These are phyloP conservation scores for Globisporangium takayamanum DNA, from an alignment of 352 stramenopile genomes.

Conservation along the genomic window DNA sequence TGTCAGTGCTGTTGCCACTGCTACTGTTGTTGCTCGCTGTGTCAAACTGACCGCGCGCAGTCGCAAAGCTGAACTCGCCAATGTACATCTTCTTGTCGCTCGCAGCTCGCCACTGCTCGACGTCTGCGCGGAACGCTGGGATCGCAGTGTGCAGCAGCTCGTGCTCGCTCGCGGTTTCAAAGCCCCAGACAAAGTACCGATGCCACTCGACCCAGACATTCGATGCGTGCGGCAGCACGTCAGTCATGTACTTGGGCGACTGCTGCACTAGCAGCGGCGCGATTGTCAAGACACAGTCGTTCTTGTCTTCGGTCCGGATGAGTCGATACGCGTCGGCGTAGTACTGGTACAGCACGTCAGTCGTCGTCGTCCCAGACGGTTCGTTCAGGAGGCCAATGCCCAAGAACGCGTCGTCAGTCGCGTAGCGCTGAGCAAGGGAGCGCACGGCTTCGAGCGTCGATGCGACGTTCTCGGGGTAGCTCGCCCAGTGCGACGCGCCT, in stretches of 20 bases:
- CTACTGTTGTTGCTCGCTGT: too few species aligned
- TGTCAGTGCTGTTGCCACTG: too few species aligned
- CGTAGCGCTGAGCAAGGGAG: slow-evolving; percentile 62
- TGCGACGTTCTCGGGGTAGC: slow-evolving; percentile 49
- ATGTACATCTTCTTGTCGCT: slow-evolving; percentile 40
- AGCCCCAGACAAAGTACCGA: slow-evolving; percentile 80
- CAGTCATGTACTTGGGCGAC: slow-evolving; percentile 31
- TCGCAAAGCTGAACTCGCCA: slow-evolving; percentile 43
- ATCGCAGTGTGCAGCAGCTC: slow-evolving; percentile 43
- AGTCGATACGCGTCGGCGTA: slow-evolving; percentile 61
- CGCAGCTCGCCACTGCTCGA: slow-evolving; percentile 32
- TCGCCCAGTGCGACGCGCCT: slow-evolving; percentile 37
- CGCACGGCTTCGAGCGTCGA: slow-evolving; percentile 38
- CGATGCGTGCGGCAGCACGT: slow-evolving; percentile 38
- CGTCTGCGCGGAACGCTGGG: slow-evolving; percentile 30
- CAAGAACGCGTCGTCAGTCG: slow-evolving; percentile 61
- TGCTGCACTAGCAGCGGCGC: slow-evolving; percentile 51
- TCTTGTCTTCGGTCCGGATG: slow-evolving; percentile 39
- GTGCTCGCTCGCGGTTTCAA: slow-evolving; percentile 42
- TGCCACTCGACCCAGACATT: slow-evolving; percentile 86
- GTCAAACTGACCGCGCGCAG: slow-evolving; percentile 37
- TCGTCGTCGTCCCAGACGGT: slow-evolving; percentile 37
- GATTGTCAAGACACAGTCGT: slow-evolving; percentile 58
- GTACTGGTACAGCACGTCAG: slow-evolving; percentile 67
- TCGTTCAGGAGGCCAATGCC: slow-evolving; percentile 76